Evolutionary conservation across 768 basidiomycete species (phyloP).

Genomic region (Trametes punicea): DNA sequence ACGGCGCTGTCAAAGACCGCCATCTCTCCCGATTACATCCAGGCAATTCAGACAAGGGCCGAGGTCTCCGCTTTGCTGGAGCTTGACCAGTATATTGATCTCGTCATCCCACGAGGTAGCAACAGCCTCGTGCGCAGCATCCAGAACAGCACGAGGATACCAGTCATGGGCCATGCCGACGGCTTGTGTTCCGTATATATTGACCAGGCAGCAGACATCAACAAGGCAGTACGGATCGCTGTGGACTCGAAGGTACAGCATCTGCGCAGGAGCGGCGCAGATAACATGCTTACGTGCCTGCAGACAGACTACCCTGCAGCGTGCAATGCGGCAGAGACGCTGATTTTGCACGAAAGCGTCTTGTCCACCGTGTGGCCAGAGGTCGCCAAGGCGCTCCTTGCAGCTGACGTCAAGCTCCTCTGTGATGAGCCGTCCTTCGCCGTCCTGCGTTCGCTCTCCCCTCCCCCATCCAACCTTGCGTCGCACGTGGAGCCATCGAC

Average conservation of each 20-base stretch:
- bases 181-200: constrained; percentile 90
- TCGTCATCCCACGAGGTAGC: constrained; percentile 95
- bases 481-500: constrained; percentile 52
- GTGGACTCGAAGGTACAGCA: constrained; percentile 84
- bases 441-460: constrained; percentile 44
- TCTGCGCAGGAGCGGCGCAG: not conserved
- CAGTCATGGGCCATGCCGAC: constrained; percentile 99
- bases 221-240: constrained; percentile 79
- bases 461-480: constrained; percentile 33
- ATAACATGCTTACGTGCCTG: not conserved
- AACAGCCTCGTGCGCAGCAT: constrained; percentile 86
- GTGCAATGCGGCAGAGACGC: constrained; percentile 89
- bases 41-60: constrained; percentile 85
- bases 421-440: constrained; percentile 69
- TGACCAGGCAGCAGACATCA: constrained; percentile 73
- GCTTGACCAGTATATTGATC: constrained; percentile 90
- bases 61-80: constrained; percentile 86
- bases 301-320: constrained; percentile 95
- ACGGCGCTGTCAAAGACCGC: constrained; percentile 68
- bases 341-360: constrained; percentile 77
- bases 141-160: constrained; percentile 86
- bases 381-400: constrained; percentile 71
- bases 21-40: constrained; percentile 79
- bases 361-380: constrained; percentile 75
- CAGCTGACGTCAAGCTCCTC: constrained; percentile 67